Evolutionary conservation across 331 rosid species (phyloP), one percentile per base, ranked within the genome.

Genomic region (Pyracantha coccinea): DNA sequence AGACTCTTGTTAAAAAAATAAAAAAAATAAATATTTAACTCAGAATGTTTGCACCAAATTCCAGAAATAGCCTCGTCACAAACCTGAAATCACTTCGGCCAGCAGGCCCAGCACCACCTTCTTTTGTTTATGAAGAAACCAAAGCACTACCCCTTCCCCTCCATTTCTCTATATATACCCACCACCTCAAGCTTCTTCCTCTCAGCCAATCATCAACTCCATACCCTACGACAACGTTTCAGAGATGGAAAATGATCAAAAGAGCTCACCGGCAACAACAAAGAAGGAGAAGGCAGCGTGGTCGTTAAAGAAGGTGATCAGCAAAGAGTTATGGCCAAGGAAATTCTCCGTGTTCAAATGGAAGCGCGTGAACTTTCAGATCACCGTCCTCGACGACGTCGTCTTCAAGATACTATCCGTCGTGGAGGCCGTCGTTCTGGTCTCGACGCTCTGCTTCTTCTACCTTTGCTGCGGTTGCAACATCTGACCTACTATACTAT

Each of bases 401-500:
- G 85, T 88, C 47, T 93, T 78, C 85, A 91, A 74, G 86, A 72
- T 93, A 23, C 81, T 89, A n/a, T 87, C 88, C 0, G 91, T 75
- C 0, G 90, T 89, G 13, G 98, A 93, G 68, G 89, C 53, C 6
- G 81, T 93, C 14, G 95, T 93, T 33, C 89, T 93, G 16, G 90
- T 91, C 55, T 93, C 97, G 7, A 83, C 90, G 0, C 87, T 93
- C 75, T 93, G 97, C 76, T 91, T 93, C 87, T 93, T 93, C 93
- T 91, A 81, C 74, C 88, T 93, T 47, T 93, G 96, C 41, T 93
- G 95, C 59, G 98, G 98, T 57, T 89, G 97, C 75, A 82, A 91
- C 65, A 78, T 91, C 78, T 93, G 83, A 88, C 10, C 62, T 57
- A 4, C 47, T 3, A 10, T 7, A 16, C 10, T 50, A 32, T 2